Evolutionary conservation across 257 asterid species (phyloP), one percentile per base, ranked within the genome.

Genomic region (Salvia rosmarinus): DNA sequence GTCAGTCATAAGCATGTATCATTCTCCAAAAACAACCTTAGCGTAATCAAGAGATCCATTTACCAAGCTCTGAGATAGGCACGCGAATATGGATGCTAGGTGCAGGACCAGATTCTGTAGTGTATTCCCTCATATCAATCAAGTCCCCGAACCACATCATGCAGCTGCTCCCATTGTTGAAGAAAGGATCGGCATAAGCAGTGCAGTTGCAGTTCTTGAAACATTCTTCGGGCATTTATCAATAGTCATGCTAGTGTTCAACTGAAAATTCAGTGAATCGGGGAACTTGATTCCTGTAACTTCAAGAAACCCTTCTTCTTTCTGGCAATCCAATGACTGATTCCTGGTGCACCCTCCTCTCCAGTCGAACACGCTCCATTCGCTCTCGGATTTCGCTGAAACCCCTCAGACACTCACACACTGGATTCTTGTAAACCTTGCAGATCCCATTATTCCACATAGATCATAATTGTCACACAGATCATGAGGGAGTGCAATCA

Each of bases 401-500:
- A 81, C 90, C 86, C 7, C 66, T 61, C 75, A 81, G 47, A 51
- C 89, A 85, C 54, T 75, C 63, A 9, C 87, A 82, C 0, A 47
- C 73, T 9, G 71, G 76, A 2, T 83, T 76, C n/a, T 72, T 10
- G 46, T 64, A 62, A n/a, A 62, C 68, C 19, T 59, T 67, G 67
- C 87, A 85, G 25, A 82, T 44, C 6, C 84, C 68, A 14, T 77
- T 80, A 5, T 69, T 51, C 13, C 86, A 72, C 90, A 85, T 2
- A n/a, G 40, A 46, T 74, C 64, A 55, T 80, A 83, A 6, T 34
- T 49, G 30, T 81, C 87, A 43, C 90, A 85, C 16, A 56, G 63
- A 2, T 79, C 83, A 1, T 55, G 60, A 3, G 85, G 82, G 11
- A 58, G 19, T 11, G 19, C 9, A 0, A 61, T 37, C 56, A 73